phyloP scores from a whole-genome alignment of 495 filamentous ascomycete genomes.

The Cetradonia linearis region DNA sequence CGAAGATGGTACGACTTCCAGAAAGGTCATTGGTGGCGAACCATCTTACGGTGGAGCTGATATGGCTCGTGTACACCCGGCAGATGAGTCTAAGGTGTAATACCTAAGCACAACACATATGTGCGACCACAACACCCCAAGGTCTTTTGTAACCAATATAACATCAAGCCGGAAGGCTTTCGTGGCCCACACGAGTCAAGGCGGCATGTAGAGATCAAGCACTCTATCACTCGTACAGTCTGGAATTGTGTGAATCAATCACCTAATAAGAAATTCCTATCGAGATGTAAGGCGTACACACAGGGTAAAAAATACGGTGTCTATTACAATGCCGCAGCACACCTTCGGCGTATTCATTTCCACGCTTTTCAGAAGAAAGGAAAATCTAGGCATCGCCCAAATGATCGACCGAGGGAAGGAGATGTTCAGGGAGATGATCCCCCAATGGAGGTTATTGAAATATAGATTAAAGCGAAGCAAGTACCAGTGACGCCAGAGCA shows the following conservation, averaged over 20 bases:
- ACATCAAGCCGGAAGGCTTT: conserved; percentile 73
- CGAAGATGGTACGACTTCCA: conserved; percentile 75
- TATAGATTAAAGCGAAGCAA: too few relatives aligned
- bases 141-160: conserved; percentile 63
- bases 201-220: conserved; percentile 73
- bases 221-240: conserved; percentile 55
- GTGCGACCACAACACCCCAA: conserved; percentile 67
- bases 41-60: conserved; percentile 36
- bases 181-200: conserved; percentile 89
- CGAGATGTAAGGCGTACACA: conserved; percentile 81
- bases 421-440: too few relatives aligned
- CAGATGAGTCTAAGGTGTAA: conserved; percentile 50
- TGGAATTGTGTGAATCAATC: conserved; percentile 71
- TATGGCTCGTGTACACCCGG: conserved; percentile 47
- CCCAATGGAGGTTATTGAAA: too few relatives aligned
- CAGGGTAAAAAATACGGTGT: conserved; percentile 72
- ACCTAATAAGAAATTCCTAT: conserved; percentile 49
- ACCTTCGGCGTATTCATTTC: conserved; percentile 85
- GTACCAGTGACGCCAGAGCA: too few relatives aligned
- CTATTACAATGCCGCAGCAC: conserved; percentile 93
- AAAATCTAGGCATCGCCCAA: too few relatives aligned
- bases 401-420: too few relatives aligned
- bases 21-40: conserved; percentile 74
- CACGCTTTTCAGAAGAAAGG: conserved; percentile 47
- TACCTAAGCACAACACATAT: conserved; percentile 56